Conservation (phyloP, 2,329 filamentous ascomycete species). For the Aspergillus ruber region DNA sequence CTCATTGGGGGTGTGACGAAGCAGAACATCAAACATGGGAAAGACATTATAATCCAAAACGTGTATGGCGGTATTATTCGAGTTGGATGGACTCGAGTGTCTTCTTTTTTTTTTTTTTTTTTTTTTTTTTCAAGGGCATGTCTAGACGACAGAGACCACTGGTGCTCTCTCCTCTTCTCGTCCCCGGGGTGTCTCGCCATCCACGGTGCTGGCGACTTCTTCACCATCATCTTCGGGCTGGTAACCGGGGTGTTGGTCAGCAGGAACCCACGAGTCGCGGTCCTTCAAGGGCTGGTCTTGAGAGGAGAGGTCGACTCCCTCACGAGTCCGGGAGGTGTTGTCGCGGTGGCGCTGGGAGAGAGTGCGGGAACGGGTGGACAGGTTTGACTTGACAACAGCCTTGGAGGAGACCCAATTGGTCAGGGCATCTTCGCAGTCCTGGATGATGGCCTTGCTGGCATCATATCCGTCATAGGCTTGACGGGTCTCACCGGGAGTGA, state of each 20-base stretch:
- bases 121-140: not conserved
- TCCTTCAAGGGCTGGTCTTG: conserved; percentile 78
- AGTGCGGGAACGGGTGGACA: conserved; percentile 80
- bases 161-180: conserved; percentile 31
- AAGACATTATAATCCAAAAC: conserved; percentile 1
- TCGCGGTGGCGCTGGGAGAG: conserved; percentile 77
- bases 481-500: conserved; percentile 93
- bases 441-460: conserved; percentile 95
- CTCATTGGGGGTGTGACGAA: conserved; percentile 2
- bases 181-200: conserved; percentile 26
- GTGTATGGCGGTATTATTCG: too few relatives aligned
- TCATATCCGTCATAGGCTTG: conserved; percentile 97
- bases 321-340: conserved; percentile 59
- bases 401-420: conserved; percentile 95
- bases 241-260: conserved; percentile 50
- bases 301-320: conserved; percentile 72
- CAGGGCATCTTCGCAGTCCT: conserved; percentile 94
- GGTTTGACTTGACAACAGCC: conserved; percentile 77
- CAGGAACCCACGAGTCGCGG: conserved; percentile 73
- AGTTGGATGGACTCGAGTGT: too few relatives aligned
- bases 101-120: not conserved
- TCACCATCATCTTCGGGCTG: conserved; percentile 34
- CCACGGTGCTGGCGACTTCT: conserved; percentile 26
- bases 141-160: conserved; percentile 7
- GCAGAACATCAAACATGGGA: not conserved